phyloP scores from a whole-genome alignment of 495 filamentous ascomycete genomes.

The Viridothelium virens region DNA sequence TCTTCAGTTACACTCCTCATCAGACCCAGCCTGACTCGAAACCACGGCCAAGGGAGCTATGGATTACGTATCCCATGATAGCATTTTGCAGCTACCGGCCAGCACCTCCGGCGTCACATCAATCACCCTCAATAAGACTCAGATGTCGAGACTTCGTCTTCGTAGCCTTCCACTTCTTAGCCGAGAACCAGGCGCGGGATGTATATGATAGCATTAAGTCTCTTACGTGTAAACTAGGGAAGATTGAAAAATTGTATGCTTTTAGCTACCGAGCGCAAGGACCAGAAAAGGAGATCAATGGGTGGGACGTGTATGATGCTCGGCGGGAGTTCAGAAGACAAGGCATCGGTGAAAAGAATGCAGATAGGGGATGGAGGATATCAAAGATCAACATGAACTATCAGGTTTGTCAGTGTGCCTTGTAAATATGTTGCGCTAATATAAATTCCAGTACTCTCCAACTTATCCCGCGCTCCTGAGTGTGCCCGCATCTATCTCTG shows the following conservation, averaged over 20 bases:
- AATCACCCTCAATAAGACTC: conserved; percentile 71
- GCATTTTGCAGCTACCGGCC: conserved; percentile 19
- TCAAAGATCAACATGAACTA: conserved; percentile 85
- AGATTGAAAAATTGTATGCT: conserved; percentile 84
- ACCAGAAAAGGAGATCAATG: conserved; percentile 67
- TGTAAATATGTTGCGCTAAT: conserved; percentile 27
- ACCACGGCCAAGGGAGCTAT: conserved; percentile 17
- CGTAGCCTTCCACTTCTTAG: conserved; percentile 77
- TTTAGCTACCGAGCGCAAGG: conserved; percentile 72
- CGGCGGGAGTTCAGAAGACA: conserved; percentile 71
- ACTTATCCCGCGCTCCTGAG: conserved; percentile 87
- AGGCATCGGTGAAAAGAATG: conserved; percentile 67
- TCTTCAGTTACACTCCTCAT: conserved; percentile 44
- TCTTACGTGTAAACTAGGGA: conserved; percentile 73
- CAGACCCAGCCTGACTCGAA: conserved; percentile 8
- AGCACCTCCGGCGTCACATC: conserved; percentile 15
- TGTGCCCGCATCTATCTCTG: conserved; percentile 82
- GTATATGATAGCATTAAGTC: conserved; percentile 81
- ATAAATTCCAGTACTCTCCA: conserved; percentile 61
- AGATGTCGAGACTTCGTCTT: conserved; percentile 89
- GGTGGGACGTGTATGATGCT: conserved; percentile 85
- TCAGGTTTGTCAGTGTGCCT: conserved; percentile 39
- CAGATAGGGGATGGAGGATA: conserved; percentile 78
- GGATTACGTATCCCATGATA: conserved; percentile 22
- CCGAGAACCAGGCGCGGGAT: conserved; percentile 67